Conservation (phyloP, 352 stramenopile species). For the Pythium guiyangense region DNA sequence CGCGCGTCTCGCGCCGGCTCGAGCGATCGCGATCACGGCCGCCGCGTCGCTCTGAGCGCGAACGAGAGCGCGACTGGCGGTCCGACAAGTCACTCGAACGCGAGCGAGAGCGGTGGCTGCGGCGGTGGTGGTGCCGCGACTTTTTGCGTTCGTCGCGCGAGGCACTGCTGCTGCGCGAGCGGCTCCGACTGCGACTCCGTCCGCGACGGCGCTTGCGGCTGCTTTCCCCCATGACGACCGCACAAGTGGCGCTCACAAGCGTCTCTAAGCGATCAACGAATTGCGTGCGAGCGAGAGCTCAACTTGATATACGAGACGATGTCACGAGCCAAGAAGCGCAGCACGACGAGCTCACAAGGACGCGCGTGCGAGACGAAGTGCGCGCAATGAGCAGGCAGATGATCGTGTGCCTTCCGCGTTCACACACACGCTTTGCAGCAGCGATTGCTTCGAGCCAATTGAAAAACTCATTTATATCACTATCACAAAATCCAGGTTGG, state of each 20-base stretch:
- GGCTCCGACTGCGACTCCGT: slow-evolving; percentile 13
- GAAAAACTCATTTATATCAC: too few relatives aligned
- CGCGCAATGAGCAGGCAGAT: too few relatives aligned
- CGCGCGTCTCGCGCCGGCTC: slow-evolving; percentile 7
- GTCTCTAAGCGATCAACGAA: too few relatives aligned
- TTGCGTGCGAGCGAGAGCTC: too few relatives aligned
- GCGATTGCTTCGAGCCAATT: too few relatives aligned
- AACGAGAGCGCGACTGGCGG: slow-evolving; percentile 29
- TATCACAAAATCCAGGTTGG: too few relatives aligned
- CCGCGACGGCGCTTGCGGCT: slow-evolving; percentile 29
- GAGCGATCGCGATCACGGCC: slow-evolving; percentile 8
- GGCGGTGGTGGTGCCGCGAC: slow-evolving; percentile 19
- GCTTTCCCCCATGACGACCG: slow-evolving; percentile 8
- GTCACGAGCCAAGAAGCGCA: too few relatives aligned
- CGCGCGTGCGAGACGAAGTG: too few relatives aligned
- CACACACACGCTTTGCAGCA: too few relatives aligned
- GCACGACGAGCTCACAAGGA: too few relatives aligned
- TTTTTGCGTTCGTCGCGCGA: slow-evolving; percentile 19
- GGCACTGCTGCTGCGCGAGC: slow-evolving; percentile 11
- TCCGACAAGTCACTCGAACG: slow-evolving; percentile 27
- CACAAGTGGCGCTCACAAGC: neutral
- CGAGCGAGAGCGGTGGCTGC: slow-evolving; percentile 13
- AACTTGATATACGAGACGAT: too few relatives aligned
- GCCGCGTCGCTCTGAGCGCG: slow-evolving; percentile 21
- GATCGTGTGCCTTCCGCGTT: too few relatives aligned